Evolutionary conservation across 164 flowering plant genomes (phyloP).

Genomic region (Vitis labrusca): DNA sequence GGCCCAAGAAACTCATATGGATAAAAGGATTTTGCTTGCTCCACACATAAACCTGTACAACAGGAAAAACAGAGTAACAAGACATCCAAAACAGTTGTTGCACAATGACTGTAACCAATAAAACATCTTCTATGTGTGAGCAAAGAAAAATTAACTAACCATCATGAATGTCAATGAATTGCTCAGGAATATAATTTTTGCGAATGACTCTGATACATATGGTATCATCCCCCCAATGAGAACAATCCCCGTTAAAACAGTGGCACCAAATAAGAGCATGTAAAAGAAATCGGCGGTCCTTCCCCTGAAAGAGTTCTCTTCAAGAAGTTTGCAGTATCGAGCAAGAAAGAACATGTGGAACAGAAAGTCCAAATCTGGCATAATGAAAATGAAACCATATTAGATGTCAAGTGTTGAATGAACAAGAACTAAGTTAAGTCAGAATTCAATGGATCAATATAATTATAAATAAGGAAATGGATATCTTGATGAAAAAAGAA

Average conservation of each 20-base stretch:
- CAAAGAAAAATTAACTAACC: slow-evolving; percentile 51
- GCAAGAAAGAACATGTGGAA: slow-evolving; percentile 99
- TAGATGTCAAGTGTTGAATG: not conserved
- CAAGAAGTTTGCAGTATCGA: slow-evolving; percentile 99
- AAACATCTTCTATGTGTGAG: not conserved
- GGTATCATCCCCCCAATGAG: slow-evolving; percentile 96
- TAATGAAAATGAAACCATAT: slow-evolving; percentile 17
- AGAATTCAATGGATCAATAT: not conserved
- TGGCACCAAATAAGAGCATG: slow-evolving; percentile 98
- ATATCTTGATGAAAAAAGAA: not conserved
- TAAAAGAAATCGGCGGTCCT: slow-evolving; percentile 98
- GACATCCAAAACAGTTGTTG: not conserved
- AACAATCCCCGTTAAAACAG: slow-evolving; percentile 86
- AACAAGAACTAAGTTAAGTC: not conserved
- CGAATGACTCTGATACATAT: slow-evolving; percentile 83
- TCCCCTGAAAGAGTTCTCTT: slow-evolving; percentile 98
- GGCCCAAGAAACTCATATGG: slow-evolving; percentile 98
- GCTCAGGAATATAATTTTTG: slow-evolving; percentile 93
- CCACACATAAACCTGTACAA: slow-evolving; percentile 93
- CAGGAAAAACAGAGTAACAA: not conserved
- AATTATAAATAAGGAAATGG: not conserved
- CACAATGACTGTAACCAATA: not conserved
- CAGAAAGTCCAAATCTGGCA: slow-evolving; percentile 92
- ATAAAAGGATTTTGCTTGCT: slow-evolving; percentile 98
- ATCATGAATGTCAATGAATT: slow-evolving; percentile 98